These are phyloP conservation scores for Inga laurina DNA, from an alignment of 306 rosid genomes.

Conservation along the genomic window DNA sequence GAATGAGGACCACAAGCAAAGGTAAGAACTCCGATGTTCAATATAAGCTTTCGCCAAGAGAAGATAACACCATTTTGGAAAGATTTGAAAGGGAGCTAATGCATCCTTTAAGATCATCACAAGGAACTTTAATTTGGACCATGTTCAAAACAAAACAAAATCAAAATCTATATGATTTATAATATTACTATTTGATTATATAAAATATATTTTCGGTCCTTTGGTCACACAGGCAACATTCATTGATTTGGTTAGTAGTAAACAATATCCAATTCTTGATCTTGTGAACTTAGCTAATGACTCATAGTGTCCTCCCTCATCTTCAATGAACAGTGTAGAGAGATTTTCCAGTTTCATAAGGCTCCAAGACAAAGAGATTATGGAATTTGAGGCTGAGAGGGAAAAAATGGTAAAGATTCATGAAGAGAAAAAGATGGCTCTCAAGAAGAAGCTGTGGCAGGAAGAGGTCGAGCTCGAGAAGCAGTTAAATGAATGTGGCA, in stretches of 20 bases:
- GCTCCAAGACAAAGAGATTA: constrained; percentile 32
- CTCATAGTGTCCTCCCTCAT: neutral
- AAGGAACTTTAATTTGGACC: too few relatives aligned
- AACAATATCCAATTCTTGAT: constrained; percentile 19
- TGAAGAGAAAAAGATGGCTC: constrained; percentile 33
- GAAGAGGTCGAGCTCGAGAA: constrained; percentile 43
- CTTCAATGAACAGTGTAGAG: constrained; percentile 30
- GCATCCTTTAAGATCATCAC: too few relatives aligned
- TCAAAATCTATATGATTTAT: too few relatives aligned
- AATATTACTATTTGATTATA: too few relatives aligned
- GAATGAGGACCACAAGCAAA: too few relatives aligned
- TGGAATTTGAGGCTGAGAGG: constrained; percentile 34
- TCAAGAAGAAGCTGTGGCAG: constrained; percentile 38
- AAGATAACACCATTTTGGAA: too few relatives aligned
- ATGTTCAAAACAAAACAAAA: too few relatives aligned
- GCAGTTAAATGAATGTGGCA: constrained; percentile 29
- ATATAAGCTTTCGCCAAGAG: too few relatives aligned
- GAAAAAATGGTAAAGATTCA: constrained; percentile 19
- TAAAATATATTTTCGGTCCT: neutral
- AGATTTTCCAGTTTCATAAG: constrained; percentile 25
- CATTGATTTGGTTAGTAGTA: neutral
- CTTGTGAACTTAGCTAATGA: constrained; percentile 1
- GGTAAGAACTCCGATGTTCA: neutral
- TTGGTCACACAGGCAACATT: neutral
- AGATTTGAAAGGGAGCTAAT: too few relatives aligned